Percentiles rank a stretch among this genome's conserved stretches.
phyloP scores from a whole-genome alignment of 1,139 yeast genomes.

The Debaryomycetaceae sp. region DNA sequence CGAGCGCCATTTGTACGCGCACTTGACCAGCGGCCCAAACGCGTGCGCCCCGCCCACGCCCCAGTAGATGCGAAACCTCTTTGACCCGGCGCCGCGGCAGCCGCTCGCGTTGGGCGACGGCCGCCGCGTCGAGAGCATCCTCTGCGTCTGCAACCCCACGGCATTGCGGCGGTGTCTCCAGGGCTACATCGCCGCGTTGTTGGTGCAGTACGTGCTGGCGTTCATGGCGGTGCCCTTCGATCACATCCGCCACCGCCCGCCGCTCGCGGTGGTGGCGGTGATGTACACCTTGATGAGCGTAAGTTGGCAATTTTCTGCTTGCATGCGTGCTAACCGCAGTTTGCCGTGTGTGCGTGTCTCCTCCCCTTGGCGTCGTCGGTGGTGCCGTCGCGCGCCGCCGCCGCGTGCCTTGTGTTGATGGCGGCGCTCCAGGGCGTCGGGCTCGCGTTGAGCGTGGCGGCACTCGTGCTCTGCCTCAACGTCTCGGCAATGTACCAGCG shows the following conservation, averaged over 20 bases:
- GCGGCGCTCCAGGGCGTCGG: conserved; percentile 20
- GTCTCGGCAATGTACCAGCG: conserved; percentile 23
- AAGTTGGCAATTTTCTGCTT: conserved; percentile 12
- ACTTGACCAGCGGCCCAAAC: conserved; percentile 18
- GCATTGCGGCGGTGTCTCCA: conserved; percentile 18
- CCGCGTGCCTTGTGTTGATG: conserved; percentile 12
- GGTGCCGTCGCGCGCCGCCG: conserved; percentile 17
- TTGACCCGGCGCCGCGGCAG: conserved; percentile 3
- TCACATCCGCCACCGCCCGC: conserved; percentile 37
- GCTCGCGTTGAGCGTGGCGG: conserved; percentile 15
- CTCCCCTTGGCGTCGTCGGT: conserved; percentile 19
- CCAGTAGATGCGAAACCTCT: background rate
- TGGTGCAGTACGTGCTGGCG: conserved; percentile 34
- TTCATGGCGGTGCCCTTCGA: conserved; percentile 42
- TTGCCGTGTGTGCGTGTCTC: conserved; percentile 20
- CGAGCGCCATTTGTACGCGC: conserved; percentile 45
- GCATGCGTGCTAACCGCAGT: too few relatives aligned
- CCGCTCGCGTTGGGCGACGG: conserved; percentile 15
- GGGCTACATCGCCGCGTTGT: conserved; percentile 25
- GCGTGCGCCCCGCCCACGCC: conserved; percentile 29
- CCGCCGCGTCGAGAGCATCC: conserved; percentile 18
- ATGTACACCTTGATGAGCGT: conserved; percentile 27
- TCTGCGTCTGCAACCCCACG: conserved; percentile 19
- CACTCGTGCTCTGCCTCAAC: conserved; percentile 18
- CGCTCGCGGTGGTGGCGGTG: conserved; percentile 22